Evolutionary conservation across 371 early-diverging fungal genomes (phyloP), one percentile per base, ranked within the genome.

Genomic region (Rhizomucor pusillus): DNA sequence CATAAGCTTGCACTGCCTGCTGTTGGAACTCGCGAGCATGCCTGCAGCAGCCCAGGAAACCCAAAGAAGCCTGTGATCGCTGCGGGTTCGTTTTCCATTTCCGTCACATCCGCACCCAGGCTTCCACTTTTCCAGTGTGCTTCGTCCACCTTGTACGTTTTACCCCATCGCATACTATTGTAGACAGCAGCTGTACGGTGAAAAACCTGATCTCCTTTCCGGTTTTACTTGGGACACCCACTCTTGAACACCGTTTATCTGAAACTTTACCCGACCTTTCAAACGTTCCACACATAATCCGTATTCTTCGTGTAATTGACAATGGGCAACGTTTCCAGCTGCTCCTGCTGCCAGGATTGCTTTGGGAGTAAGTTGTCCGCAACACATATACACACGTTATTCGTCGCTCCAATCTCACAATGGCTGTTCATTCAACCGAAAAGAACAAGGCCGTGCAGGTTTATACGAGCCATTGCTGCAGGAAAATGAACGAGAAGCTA

Each of bases 401-500:
- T 29, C 39, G 40, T 29, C 49, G 25, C 19, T 37, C 54, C 18
- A 33, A 10, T 16, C 37, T 14, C 22, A 41, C 36, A 20, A 43
- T 25, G 24, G 4, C 3, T 29, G 19, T 46, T 35, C 43, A 41
- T 47, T 18, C 39, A 19, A 43, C 50, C 20, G 24, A 43, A 13
- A 56, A 80, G 80, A 73, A 54, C 65, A 63, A 25, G 65, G 59
- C 51, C 55, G 70, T 49, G 60, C 63, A n/a, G 79, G 79, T 43
- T 69, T 82, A n/a, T 90, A 90, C 65, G 92, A 92, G 61, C 89
- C 91, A 24, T 61, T 92, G 50, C 76, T 92, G 53, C 87, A 87
- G 62, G 92, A 91, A 51, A 88, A 87, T 63, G 94, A 93, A 61
- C 82, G 90, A 35, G 89, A 89, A 52, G 92, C 92, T 9, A 91